These are phyloP conservation scores for Solanum commersonii DNA, from an alignment of 257 asterid species.

Conservation along the genomic window DNA sequence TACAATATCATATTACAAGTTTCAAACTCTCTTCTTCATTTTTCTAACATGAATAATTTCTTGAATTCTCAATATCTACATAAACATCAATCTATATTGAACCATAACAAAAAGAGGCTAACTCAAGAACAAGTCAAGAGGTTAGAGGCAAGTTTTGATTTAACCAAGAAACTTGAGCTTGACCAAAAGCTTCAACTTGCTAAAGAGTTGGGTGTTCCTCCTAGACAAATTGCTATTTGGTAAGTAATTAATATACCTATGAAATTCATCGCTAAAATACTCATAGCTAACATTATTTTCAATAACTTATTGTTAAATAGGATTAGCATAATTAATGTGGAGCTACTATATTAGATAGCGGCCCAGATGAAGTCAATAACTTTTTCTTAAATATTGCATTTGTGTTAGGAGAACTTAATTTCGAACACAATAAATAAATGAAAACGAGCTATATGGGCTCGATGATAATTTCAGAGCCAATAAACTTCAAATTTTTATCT, in stretches of 20 bases:
- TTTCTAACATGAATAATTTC: constrained; percentile 15
- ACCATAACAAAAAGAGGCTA: constrained; percentile 44
- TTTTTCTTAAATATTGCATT: background rate
- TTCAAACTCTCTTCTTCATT: background rate
- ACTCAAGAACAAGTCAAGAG: constrained; percentile 61
- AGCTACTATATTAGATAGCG: background rate
- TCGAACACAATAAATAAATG: background rate
- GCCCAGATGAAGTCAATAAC: background rate
- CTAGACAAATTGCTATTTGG: constrained; percentile 88
- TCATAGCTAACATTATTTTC: background rate
- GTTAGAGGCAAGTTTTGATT: constrained; percentile 64
- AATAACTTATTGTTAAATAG: background rate
- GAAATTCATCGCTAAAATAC: background rate
- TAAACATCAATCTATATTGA: constrained; percentile 11
- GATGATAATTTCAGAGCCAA: background rate
- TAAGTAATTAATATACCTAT: background rate
- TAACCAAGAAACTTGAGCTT: constrained; percentile 69
- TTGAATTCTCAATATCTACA: constrained; percentile 20
- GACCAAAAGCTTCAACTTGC: constrained; percentile 70
- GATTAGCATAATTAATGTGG: no score
- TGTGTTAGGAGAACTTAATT: background rate
- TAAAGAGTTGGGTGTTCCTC: constrained; percentile 60
- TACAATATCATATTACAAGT: background rate
- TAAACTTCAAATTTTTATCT: background rate
- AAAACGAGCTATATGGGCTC: background rate